Evolutionary conservation across 2,329 filamentous ascomycete genomes (phyloP).

Genomic region (Pseudogymnoascus sp.): DNA sequence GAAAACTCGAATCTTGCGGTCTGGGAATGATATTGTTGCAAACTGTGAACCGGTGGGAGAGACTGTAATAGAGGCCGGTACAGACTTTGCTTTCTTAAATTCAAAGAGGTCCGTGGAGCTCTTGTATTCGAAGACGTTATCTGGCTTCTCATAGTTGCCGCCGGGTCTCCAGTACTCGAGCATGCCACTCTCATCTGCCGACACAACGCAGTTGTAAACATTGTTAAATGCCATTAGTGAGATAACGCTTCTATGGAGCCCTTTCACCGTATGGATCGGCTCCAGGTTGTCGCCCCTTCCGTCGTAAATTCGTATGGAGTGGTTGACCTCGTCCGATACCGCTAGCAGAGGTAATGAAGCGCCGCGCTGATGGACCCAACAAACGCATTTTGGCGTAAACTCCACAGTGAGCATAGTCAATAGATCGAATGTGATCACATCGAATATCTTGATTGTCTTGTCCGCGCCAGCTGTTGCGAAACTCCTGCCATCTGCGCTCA

Average conservation of each 20-base stretch:
- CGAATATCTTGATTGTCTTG: constrained; percentile 72
- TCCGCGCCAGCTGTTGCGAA: constrained; percentile 84
- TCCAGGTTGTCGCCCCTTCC: constrained; percentile 73
- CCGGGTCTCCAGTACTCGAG: constrained; percentile 90
- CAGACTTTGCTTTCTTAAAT: constrained; percentile 90
- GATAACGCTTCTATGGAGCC: constrained; percentile 75
- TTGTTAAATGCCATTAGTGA: constrained; percentile 86
- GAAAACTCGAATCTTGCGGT: constrained; percentile 87
- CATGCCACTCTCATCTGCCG: constrained; percentile 85
- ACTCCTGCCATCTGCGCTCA: constrained; percentile 83
- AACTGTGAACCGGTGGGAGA: constrained; percentile 84
- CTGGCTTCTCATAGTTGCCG: constrained; percentile 78
- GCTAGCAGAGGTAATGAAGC: constrained; percentile 83
- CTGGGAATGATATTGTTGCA: constrained; percentile 82
- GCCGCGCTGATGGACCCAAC: constrained; percentile 84
- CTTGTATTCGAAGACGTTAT: constrained; percentile 87
- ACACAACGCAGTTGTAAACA: constrained; percentile 81
- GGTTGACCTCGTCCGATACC: constrained; percentile 67
- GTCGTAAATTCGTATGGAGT: constrained; percentile 76
- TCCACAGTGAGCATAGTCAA: constrained; percentile 75
- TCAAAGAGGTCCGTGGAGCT: constrained; percentile 91
- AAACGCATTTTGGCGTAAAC: constrained; percentile 69
- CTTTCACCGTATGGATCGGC: constrained; percentile 69
- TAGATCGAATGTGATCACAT: constrained; percentile 80
- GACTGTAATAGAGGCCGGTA: constrained; percentile 72